Evolutionary conservation across 768 basidiomycete genomes (phyloP), one percentile per base, ranked within the genome.

Genomic region (Podaxis sp.): DNA sequence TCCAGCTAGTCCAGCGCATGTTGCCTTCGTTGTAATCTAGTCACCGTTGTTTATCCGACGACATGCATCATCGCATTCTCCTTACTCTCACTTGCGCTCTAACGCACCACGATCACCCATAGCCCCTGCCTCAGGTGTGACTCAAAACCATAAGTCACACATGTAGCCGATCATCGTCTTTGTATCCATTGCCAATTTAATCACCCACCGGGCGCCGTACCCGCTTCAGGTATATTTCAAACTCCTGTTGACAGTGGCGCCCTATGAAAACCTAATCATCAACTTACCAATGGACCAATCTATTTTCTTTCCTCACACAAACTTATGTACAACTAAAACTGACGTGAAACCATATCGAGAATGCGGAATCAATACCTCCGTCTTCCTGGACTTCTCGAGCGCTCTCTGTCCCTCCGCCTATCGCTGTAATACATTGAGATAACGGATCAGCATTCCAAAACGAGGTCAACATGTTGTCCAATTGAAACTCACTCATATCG

Each of bases 351-450:
- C 60, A 61, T 52, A 61, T 59, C 60, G 27, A 55, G 46, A 53
- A 36, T n/a, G 56, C 50, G 42, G 52, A 65, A 65, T 79, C 73
- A 86, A 67, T 83, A 86, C 66, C 82, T 79, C 73, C 87, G 79
- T 65, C 88, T 76, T 47, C 85, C 81, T 10, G 88, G 88, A 61
- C 87, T 88, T 74, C 88, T 81, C 64, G 88, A 89, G 66, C 88
- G 86, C 74, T 89, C 87, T 65, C 87, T 76, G 71, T 88, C 87
- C 69, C 87, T 75, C 51, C 87, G 82, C 74, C 88, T 83, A 76
- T 89, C 87, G 68, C 87, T 85, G 72, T 64, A 66, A 69, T 57
- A 58, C 54, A 66, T 63, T 63, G 9, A 57, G 59, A 40, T 67
- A 69, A 64, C 63, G 65, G 56, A 71, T 73, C 68, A 72, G 68